phyloP scores from a whole-genome alignment of 192 early-diverging fungal genomes.

The Linderina pennispora region DNA sequence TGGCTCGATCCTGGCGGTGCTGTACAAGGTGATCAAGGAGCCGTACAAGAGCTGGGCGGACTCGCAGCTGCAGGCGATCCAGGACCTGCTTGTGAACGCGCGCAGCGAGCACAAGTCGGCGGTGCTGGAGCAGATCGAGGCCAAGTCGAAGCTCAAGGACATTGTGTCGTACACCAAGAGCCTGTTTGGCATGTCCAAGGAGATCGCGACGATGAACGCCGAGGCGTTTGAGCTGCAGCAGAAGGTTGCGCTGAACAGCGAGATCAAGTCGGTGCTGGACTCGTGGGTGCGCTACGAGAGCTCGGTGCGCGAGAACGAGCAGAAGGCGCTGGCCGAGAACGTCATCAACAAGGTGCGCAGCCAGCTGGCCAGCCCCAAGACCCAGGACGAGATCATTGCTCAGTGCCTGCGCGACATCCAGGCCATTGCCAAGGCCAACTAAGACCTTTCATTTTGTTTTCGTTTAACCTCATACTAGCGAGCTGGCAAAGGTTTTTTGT shows the following conservation, averaged over 20 bases:
- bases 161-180: constrained; percentile 90
- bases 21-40: constrained; percentile 76
- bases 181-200: constrained; percentile 91
- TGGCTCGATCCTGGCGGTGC: constrained; percentile 69
- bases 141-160: constrained; percentile 89
- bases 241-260: constrained; percentile 65
- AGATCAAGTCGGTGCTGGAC: constrained; percentile 87
- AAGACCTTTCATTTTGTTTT: constrained; percentile 2
- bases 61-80: constrained; percentile 66
- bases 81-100: constrained; percentile 72
- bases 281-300: constrained; percentile 97
- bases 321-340: constrained; percentile 75
- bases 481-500: no score
- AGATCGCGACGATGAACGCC: constrained; percentile 90
- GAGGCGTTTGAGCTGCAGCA: constrained; percentile 95
- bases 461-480: background rate
- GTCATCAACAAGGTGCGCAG: constrained; percentile 67
- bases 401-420: constrained; percentile 50
- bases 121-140: constrained; percentile 82
- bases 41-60: constrained; percentile 75
- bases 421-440: constrained; percentile 36
- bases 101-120: constrained; percentile 89
- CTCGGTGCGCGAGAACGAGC: constrained; percentile 86
- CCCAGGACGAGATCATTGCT: constrained; percentile 43
- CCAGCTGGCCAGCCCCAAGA: constrained; percentile 44